Base-by-base conservation (phyloP, 1,284 basidiomycete genomes). In the Dichomitus squalens region DNA sequence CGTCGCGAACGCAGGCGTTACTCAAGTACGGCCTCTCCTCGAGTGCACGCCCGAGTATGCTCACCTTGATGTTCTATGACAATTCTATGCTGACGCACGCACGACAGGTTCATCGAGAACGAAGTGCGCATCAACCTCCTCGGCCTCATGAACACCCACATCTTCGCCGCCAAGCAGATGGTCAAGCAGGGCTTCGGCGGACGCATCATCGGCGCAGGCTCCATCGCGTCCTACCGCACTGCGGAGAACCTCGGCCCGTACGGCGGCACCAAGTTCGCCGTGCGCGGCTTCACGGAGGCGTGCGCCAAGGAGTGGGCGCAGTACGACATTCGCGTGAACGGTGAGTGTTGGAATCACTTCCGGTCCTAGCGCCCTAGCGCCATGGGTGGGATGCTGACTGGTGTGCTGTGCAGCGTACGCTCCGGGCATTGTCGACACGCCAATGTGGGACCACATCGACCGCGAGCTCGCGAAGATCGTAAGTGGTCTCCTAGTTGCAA, bases 1-100 rank as follows among this genome's bases (percentile, higher is more conserved):
- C 43, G 74, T 78, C 33, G 75, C 76, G 18, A 78, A 78, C 63
- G 76, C 76, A 0, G 76, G 75, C 4, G 73, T 77, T 18, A 72
- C 68, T 44, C 70, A 66, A 64, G 70, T 68, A 56, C 70, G 60
- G 62, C 69, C 67, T 12, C 61, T 66, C 52, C 68, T 72, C 20
- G 73, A 72, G 57, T 75, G 66, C 63, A 74, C 62, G 29, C 69
- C 64, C 25, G 66, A 71, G 68, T 74, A 53, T 29, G 70, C 64
- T 25, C 51, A 11, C 47, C 49, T 31, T 23, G 9, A n/a, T n/a
- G n/a, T n/a, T n/a, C n/a, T n/a, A n/a, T n/a, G n/a, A n/a, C n/a
- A n/a, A n/a, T n/a, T n/a, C n/a, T n/a, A n/a, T n/a, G n/a, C n/a
- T n/a, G n/a, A n/a, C n/a, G n/a, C n/a, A n/a, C n/a, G n/a, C n/a